A percentile compares a stretch with the other conserved stretches of the same genome.
Conservation (phyloP, 192 early-diverging fungal genomes). For the Phycomyces nitens region DNA sequence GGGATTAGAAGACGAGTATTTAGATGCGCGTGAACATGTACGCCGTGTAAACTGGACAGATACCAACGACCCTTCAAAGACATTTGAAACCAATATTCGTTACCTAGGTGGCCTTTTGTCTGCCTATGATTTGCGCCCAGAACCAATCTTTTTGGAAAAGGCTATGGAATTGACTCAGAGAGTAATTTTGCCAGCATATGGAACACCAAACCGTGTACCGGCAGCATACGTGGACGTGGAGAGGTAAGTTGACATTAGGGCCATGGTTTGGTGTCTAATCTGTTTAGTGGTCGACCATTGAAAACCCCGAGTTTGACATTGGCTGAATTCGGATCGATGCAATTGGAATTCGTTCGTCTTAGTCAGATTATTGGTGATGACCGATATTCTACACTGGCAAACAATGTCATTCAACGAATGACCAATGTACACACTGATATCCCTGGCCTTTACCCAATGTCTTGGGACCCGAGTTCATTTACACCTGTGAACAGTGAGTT, state of each 20-base stretch:
- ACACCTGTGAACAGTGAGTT: constrained; percentile 12
- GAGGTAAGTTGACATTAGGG: constrained; percentile 17
- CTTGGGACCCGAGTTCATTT: constrained; percentile 36
- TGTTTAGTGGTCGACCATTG: constrained; percentile 17
- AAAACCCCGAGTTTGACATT: constrained; percentile 18
- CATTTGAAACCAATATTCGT: constrained; percentile 85
- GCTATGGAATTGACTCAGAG: constrained; percentile 60
- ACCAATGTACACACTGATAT: constrained; percentile 39
- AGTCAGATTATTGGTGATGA: constrained; percentile 67
- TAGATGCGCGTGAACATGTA: constrained; percentile 6
- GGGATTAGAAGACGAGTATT: constrained; percentile 48
- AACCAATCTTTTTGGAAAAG: constrained; percentile 63
- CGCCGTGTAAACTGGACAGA: constrained; percentile 46
- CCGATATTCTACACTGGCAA: constrained; percentile 52
- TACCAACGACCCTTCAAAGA: constrained; percentile 41
- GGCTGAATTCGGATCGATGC: constrained; percentile 72
- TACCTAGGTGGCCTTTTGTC: constrained; percentile 75
- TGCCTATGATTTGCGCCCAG: constrained; percentile 76
- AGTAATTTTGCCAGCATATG: constrained; percentile 67
- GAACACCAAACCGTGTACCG: constrained; percentile 59
- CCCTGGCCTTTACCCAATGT: constrained; percentile 59
- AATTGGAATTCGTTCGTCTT: constrained; percentile 78
- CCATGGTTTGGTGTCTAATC: no score
- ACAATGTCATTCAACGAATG: constrained; percentile 48
- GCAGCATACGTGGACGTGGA: constrained; percentile 52